Conservation (phyloP, 2,329 filamentous ascomycete genomes). For the Fusarium temperatum region DNA sequence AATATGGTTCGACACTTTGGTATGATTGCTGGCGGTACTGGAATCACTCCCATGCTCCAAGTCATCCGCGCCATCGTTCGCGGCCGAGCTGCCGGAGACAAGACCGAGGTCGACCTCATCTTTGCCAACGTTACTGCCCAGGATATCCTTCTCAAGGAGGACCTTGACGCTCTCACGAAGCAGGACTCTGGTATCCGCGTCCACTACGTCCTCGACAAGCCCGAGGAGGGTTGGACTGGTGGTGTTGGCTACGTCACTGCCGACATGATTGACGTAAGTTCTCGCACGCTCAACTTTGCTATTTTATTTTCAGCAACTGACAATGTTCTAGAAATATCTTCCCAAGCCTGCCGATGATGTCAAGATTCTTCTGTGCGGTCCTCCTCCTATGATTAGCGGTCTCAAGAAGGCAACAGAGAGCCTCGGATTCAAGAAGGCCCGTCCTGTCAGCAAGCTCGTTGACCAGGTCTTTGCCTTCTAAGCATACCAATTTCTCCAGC, state of each 20-base stretch:
- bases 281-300: constrained; percentile 16
- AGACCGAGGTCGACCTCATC: constrained; percentile 90
- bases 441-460: constrained; percentile 95
- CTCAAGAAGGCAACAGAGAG: constrained; percentile 96
- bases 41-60: constrained; percentile 98
- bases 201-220: constrained; percentile 97
- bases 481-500: constrained; percentile 8
- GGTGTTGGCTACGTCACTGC: constrained; percentile 94
- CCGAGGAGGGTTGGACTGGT: constrained; percentile 89
- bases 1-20: constrained; percentile 97
- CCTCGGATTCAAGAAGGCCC: constrained; percentile 90
- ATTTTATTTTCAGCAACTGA: constrained; percentile 32
- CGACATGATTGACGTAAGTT: constrained; percentile 88
- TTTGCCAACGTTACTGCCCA: constrained; percentile 95
- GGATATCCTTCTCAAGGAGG: constrained; percentile 93
- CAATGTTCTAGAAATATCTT: constrained; percentile 70
- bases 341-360: constrained; percentile 85
- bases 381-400: constrained; percentile 94
- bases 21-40: constrained; percentile 97
- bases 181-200: constrained; percentile 86
- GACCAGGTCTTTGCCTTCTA: constrained; percentile 97
- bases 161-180: constrained; percentile 80
- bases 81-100: constrained; percentile 80
- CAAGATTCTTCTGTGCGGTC: constrained; percentile 94
- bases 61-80: constrained; percentile 90